These are phyloP conservation scores for Malassezia restricta DNA, from an alignment of 1,284 basidiomycete genomes.

Conservation along the genomic window DNA sequence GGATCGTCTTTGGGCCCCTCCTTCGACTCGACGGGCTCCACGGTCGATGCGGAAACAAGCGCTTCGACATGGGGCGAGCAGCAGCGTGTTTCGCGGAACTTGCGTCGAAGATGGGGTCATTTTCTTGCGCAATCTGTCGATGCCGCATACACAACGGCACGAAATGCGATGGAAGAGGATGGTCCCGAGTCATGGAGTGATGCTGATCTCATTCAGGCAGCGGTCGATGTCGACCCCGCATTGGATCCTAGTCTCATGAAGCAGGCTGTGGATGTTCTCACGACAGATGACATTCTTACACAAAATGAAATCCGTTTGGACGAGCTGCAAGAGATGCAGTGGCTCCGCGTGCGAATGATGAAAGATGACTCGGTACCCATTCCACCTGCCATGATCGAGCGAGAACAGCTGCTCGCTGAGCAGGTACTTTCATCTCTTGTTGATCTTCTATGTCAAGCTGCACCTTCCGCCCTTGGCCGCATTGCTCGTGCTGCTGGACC, in stretches of 20 bases:
- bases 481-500: constrained; percentile 5
- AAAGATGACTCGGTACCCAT: constrained; percentile 8
- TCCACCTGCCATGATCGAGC: constrained; percentile 1
- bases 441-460: constrained; percentile 18
- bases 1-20: constrained; percentile 31
- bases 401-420: constrained; percentile 21
- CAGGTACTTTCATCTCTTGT: constrained; percentile 22
- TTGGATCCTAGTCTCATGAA: constrained; percentile 14
- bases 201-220: neutral
- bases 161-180: neutral
- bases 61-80: constrained; percentile 12
- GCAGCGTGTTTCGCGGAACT: neutral
- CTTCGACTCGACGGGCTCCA: constrained; percentile 26
- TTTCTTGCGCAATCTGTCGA: constrained; percentile 9
- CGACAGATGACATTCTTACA: constrained; percentile 19
- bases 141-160: constrained; percentile 6
- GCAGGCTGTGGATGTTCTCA: constrained; percentile 18
- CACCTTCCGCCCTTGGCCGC: constrained; percentile 8
- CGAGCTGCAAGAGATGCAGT: constrained; percentile 34
- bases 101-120: constrained; percentile 5
- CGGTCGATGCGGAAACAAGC: constrained; percentile 19
- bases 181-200: neutral
- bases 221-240: constrained; percentile 8
- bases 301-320: constrained; percentile 24
- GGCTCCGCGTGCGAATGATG: constrained; percentile 22